Evolutionary conservation across 2,329 filamentous ascomycete genomes (phyloP), one percentile per base, ranked within the genome.

Genomic region (Cyanodermella asteris): DNA sequence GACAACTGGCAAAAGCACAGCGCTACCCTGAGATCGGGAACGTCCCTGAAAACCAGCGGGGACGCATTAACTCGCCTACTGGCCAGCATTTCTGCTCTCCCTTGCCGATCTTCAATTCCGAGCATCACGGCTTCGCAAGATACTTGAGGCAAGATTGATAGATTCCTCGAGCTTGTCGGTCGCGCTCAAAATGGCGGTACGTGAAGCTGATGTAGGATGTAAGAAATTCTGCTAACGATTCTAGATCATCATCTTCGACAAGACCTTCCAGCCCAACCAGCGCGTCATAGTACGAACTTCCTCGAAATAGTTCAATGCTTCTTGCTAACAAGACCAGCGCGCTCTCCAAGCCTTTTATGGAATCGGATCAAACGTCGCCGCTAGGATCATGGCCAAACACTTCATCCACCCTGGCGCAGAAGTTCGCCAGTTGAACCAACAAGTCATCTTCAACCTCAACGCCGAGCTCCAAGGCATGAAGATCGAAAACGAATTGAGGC

Each of bases 401-500:
- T 72, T 72, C 39, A 90, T 97, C 44, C 77, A 91, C 53, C 72
- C 78, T 16, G 72, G 66, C 29, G 75, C 77, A 36, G 75, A 71
- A 42, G 59, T 94, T 37, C 76, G 75, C 45, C 61, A 67, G 6
- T 54, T 97, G 12, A 61, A 67, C 22, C 67, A 72, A 31, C 70
- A 74, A 45, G 82, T 80, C 31, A 56, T 91, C 37, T 72, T 78
- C 26, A 72, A 75, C 26, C 59, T 97, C 31, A 87, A 75, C 13
- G 74, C 74, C 25, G 78, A 91, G 42, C 59, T 97, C 20, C 77
- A 80, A 10, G 72, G 70, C 27, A 82, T 97, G 78, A 91, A 75
- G 31, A 78, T 94, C 40, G 87, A 93, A 49, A 91, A 75, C 47
- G 82, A 94, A 41, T 60, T 90, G 34, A 60, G 69, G 41, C 65